Conservation (phyloP, 208 protist genomes). For the Perkinsela sp. region DNA sequence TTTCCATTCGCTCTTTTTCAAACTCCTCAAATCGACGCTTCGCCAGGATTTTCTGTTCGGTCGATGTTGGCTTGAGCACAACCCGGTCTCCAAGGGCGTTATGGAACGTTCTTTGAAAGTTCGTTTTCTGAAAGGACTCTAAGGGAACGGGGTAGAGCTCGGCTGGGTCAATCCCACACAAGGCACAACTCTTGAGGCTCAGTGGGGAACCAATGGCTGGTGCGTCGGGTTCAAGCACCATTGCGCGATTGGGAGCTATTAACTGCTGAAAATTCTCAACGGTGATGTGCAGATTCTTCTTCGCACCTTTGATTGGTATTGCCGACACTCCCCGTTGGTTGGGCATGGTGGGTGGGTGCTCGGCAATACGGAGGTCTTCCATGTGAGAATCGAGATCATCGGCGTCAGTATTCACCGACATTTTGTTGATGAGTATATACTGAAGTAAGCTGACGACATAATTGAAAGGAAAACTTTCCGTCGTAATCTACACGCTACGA, state of each 20-base stretch:
- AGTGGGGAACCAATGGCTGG: background rate
- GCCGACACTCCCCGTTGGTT: too few species aligned
- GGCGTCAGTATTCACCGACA: too few species aligned
- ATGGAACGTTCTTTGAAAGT: background rate
- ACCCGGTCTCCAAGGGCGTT: background rate
- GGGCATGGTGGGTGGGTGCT: too few species aligned
- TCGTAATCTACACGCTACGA: too few species aligned
- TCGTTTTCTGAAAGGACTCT: background rate
- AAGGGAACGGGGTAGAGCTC: conserved; percentile 1
- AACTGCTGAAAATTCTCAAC: background rate
- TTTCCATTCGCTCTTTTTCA: background rate
- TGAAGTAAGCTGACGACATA: too few species aligned
- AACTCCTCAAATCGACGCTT: background rate
- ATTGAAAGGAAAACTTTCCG: too few species aligned
- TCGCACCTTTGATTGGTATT: background rate
- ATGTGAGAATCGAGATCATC: too few species aligned
- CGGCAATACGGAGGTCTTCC: too few species aligned
- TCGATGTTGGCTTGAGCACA: background rate
- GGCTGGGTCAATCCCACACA: background rate
- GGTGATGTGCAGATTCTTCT: background rate
- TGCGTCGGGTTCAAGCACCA: background rate
- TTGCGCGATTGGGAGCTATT: background rate
- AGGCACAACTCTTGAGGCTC: background rate
- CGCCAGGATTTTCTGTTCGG: background rate
- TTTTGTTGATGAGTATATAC: too few species aligned